These are phyloP conservation scores for Dissophora ornata DNA, from an alignment of 192 early-diverging fungal genomes.

Conservation along the genomic window DNA sequence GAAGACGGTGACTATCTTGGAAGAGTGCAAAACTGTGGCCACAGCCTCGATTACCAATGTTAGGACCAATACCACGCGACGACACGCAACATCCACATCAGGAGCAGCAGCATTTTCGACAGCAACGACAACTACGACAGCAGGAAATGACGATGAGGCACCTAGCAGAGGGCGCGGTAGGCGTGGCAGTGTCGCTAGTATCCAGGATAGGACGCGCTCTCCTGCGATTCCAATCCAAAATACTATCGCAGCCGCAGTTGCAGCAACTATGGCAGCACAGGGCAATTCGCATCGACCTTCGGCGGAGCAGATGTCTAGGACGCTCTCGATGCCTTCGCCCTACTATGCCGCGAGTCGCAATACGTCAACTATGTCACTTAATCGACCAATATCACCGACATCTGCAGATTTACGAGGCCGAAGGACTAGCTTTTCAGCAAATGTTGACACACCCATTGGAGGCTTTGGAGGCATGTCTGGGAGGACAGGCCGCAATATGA, in stretches of 20 bases:
- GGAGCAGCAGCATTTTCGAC: background rate
- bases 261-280: conserved; percentile 34
- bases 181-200: conserved; percentile 15
- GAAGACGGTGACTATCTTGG: conserved; percentile 48
- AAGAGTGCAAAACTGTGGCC: conserved; percentile 52
- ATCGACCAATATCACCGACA: conserved; percentile 31
- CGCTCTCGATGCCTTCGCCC: conserved; percentile 37
- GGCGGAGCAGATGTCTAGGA: conserved; percentile 40
- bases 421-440: conserved; percentile 48
- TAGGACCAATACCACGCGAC: conserved; percentile 40
- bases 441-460: conserved; percentile 35
- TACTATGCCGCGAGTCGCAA: conserved; percentile 16
- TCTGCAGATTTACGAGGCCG: conserved; percentile 26
- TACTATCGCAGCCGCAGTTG: conserved; percentile 21
- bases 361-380: conserved; percentile 28
- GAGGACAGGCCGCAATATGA: conserved; percentile 27
- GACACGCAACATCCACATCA: conserved; percentile 31
- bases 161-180: conserved; percentile 9
- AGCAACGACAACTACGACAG: background rate
- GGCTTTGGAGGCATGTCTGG: conserved; percentile 11
- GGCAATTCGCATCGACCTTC: background rate
- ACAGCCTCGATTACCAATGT: conserved; percentile 45
- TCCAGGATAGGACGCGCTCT: conserved; percentile 19
- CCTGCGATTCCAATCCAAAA: conserved; percentile 26
- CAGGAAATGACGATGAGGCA: background rate